These are phyloP conservation scores for Aspergillus aculeatus DNA, from an alignment of 2,329 filamentous ascomycete genomes.

Conservation along the genomic window DNA sequence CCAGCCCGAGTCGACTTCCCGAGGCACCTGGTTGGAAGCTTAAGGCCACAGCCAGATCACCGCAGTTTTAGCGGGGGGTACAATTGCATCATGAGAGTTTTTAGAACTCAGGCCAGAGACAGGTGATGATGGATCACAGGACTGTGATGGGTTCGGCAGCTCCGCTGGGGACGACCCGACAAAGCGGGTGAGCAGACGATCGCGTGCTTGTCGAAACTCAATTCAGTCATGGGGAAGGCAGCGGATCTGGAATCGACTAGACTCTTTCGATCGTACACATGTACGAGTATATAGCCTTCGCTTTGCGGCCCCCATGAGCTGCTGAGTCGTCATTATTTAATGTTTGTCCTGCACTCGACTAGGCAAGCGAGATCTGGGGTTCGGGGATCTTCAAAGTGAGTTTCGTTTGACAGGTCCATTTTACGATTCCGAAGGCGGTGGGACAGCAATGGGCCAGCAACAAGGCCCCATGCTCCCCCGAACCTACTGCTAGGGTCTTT, in stretches of 20 bases:
- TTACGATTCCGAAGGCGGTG: constrained; percentile 2
- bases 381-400: neutral
- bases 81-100: neutral
- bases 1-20: neutral
- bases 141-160: neutral
- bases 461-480: neutral
- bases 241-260: neutral
- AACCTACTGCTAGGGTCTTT: neutral
- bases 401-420: neutral
- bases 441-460: neutral
- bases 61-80: no score
- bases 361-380: neutral
- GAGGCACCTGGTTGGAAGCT: neutral
- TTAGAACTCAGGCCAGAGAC: neutral
- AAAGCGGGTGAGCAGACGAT: constrained; percentile 31
- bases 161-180: constrained; percentile 18
- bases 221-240: constrained; percentile 20
- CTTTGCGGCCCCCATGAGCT: neutral
- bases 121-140: neutral
- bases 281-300: neutral
- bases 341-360: neutral
- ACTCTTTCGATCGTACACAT: neutral
- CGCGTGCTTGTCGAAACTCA: constrained; percentile 36
- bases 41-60: neutral
- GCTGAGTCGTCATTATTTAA: neutral